Evolutionary conservation across 1,284 basidiomycete genomes (phyloP).

Genomic region (Naganishia albida): DNA sequence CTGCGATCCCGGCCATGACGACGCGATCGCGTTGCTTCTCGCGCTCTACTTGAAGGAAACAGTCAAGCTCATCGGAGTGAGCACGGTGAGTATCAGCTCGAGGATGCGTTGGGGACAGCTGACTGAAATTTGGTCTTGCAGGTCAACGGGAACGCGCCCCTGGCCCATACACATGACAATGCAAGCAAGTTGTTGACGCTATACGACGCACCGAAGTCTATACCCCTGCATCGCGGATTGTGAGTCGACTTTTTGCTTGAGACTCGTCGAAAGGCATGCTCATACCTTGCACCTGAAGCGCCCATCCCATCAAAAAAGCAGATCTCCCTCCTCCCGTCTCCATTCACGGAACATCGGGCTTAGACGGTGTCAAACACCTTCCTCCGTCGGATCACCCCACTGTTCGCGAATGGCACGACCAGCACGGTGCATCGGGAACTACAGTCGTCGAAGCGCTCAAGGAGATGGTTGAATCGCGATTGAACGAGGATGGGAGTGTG

Average conservation of each 20-base stretch:
- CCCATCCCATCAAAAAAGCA: slow-evolving; percentile 30
- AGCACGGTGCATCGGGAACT: not conserved
- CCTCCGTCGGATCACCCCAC: slow-evolving; percentile 22
- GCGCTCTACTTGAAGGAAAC: slow-evolving; percentile 30
- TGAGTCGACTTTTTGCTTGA: not conserved
- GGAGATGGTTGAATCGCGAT: slow-evolving; percentile 18
- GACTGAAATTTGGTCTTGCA: not conserved
- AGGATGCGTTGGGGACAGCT: not conserved
- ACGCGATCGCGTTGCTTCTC: slow-evolving; percentile 30
- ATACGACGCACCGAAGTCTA: slow-evolving; percentile 18
- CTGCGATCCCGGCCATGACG: slow-evolving; percentile 33
- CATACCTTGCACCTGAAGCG: not conserved
- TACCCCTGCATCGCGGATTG: slow-evolving; percentile 31
- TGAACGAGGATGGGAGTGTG: slow-evolving; percentile 18
- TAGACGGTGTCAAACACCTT: slow-evolving; percentile 27
- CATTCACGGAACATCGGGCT: slow-evolving; percentile 31
- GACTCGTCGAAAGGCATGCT: not conserved
- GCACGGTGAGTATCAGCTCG: slow-evolving; percentile 21
- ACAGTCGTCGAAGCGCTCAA: slow-evolving; percentile 16
- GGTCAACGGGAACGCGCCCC: slow-evolving; percentile 32
- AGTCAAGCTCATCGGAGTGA: slow-evolving; percentile 28
- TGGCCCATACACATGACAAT: slow-evolving; percentile 26
- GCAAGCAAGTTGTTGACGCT: slow-evolving; percentile 29
- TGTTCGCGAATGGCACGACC: slow-evolving; percentile 25
- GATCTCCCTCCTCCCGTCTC: slow-evolving; percentile 27